Base-by-base conservation (phyloP, 192 early-diverging fungal genomes). In the Spizellomyces punctatus region DNA sequence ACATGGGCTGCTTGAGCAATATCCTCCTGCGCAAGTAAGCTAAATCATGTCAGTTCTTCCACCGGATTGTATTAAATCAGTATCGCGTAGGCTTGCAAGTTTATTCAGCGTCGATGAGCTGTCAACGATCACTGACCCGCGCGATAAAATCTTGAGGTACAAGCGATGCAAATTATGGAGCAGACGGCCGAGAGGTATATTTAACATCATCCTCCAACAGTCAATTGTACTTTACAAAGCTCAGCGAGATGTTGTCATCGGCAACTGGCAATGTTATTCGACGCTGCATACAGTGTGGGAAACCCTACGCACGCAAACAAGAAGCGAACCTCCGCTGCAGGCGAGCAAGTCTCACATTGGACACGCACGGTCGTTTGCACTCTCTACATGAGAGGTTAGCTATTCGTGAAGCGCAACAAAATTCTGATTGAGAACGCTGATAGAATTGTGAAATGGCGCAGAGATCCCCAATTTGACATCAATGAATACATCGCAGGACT, bases 1-100 rank as follows among this genome's bases (percentile, higher is more conserved):
- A 86, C 69, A 70, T 86, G 64, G 67, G 41, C 9, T 86, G 84
- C 57, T 77, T 86, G 8, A 73, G 69, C 46, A 48, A 70, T 22
- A 8, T 46, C 7, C 64, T 86, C 5, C 8, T 86, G 5, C 10
- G 19, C 4, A 79, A 78, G 83, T 85, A 63, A 49, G 57, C 44
- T 19, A 36, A 44, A 0, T 36, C 27, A 36, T 36, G 27, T 36
- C 27, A 36, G 21, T 75, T 65, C 9, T 45, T 57, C 5, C 42
- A 10, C 46, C 72, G 41, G 44, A 12, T 45, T 0, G 1, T 43
- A 22, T 36, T 46, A 19, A 67, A 16, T 43, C 22, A 6, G 6
- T 61, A n/a, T 74, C 41, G 69, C 41, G 4, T 46, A 83, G 82
- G 22, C 67, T 82, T 1, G 70, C 81, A 9, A 49, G 44, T 21